Conservation (phyloP, 2,329 filamentous ascomycete genomes). For the Cladophialophora yegresii region DNA sequence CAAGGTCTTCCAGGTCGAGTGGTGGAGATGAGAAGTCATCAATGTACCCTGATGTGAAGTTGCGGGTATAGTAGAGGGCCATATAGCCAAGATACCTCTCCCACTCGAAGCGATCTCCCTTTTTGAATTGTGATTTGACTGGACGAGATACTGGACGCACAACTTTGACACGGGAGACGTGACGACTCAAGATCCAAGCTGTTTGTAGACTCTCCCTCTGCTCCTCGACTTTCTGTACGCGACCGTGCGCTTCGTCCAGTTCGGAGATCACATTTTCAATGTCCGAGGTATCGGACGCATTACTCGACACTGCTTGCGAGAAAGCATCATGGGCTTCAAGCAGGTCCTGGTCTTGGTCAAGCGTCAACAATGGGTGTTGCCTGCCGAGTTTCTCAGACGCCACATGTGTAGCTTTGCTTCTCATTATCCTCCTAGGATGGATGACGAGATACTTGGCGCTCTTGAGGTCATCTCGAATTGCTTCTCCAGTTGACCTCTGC, state of each 20-base stretch:
- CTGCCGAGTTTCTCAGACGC: slow-evolving; percentile 40
- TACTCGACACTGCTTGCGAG: slow-evolving; percentile 31
- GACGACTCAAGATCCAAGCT: slow-evolving; percentile 45
- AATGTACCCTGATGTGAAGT: slow-evolving; percentile 41
- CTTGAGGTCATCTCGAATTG: slow-evolving; percentile 32
- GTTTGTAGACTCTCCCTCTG: slow-evolving; percentile 43
- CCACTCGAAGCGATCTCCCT: slow-evolving; percentile 40
- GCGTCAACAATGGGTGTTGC: slow-evolving; percentile 40
- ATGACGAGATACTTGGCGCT: slow-evolving; percentile 32
- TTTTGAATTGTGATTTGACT: slow-evolving; percentile 36
- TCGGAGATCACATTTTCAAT: slow-evolving; percentile 20
- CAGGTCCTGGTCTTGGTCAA: slow-evolving; percentile 40
- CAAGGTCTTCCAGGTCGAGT: slow-evolving; percentile 43
- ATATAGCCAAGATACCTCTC: slow-evolving; percentile 42
- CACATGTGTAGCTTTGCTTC: slow-evolving; percentile 40
- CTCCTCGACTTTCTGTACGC: slow-evolving; percentile 40
- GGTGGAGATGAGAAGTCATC: slow-evolving; percentile 42
- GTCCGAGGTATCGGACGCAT: slow-evolving; percentile 19
- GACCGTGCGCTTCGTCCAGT: slow-evolving; percentile 30
- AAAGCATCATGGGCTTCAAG: slow-evolving; percentile 41
- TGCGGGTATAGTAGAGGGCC: slow-evolving; percentile 42
- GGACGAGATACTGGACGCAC: slow-evolving; percentile 40
- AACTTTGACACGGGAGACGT: slow-evolving; percentile 44
- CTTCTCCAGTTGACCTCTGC: slow-evolving; percentile 31
- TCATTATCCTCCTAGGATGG: slow-evolving; percentile 41